Conservation (phyloP, 1,284 basidiomycete species). For the Ustilago nuda region DNA sequence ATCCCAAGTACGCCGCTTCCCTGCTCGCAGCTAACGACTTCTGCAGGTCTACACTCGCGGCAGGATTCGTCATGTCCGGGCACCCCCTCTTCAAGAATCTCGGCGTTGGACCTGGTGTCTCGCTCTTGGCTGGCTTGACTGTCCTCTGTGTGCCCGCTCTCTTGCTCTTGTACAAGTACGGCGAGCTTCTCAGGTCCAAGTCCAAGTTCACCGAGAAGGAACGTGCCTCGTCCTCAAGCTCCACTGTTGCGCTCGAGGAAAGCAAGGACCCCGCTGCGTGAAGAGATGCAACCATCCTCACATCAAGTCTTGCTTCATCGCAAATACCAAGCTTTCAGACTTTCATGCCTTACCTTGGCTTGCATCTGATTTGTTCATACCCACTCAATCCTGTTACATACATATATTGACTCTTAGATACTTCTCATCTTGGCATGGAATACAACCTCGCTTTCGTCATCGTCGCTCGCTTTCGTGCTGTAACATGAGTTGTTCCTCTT, state of each 20-base stretch:
- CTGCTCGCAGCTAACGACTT: conserved; percentile 49
- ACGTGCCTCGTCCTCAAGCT: neutral
- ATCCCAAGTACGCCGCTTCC: conserved; percentile 32
- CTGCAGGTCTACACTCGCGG: conserved; percentile 37
- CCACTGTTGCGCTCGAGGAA: neutral
- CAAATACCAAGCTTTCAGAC: too few species aligned
- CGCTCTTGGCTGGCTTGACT: conserved; percentile 16
- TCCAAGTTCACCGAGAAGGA: conserved; percentile 7
- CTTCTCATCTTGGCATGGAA: too few species aligned
- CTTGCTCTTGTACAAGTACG: conserved; percentile 4
- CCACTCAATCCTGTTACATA: too few species aligned
- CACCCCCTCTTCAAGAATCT: conserved; percentile 16
- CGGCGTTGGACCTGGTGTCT: conserved; percentile 10
- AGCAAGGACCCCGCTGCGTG: neutral
- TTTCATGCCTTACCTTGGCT: too few species aligned
- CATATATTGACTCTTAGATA: too few species aligned
- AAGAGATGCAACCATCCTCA: neutral
- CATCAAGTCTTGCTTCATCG: neutral
- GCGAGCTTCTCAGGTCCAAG: conserved; percentile 6
- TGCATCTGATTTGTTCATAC: too few species aligned
- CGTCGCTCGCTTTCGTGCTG: neutral
- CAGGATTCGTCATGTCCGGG: conserved; percentile 36
- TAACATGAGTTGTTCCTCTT: neutral
- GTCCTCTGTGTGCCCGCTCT: conserved; percentile 7
- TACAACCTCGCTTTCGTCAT: too few species aligned